These are phyloP conservation scores for Calocybe indica DNA, from an alignment of 768 basidiomycete species.

Conservation along the genomic window DNA sequence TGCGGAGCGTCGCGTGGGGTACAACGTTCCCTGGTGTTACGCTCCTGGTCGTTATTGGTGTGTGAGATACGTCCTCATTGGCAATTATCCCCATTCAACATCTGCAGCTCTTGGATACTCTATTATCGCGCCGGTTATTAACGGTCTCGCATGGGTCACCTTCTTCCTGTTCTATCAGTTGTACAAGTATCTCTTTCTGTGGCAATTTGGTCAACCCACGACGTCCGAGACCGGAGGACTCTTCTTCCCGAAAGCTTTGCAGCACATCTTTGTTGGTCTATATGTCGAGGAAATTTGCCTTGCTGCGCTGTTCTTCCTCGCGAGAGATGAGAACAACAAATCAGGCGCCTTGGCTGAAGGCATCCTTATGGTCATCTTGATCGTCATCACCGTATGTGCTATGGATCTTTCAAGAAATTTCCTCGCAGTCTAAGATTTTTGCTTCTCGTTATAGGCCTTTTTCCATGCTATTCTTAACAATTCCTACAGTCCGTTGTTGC, in stretches of 20 bases:
- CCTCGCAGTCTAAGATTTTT: neutral
- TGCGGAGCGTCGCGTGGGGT: constrained; percentile 70
- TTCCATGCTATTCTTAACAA: constrained; percentile 70
- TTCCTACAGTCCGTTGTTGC: constrained; percentile 75
- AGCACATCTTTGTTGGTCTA: constrained; percentile 89
- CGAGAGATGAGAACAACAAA: constrained; percentile 44
- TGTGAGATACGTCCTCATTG: constrained; percentile 17
- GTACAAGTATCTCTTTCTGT: constrained; percentile 86
- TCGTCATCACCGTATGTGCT: constrained; percentile 67
- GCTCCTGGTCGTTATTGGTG: constrained; percentile 78
- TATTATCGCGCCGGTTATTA: constrained; percentile 90
- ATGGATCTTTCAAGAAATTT: too few species aligned
- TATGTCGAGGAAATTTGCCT: constrained; percentile 68
- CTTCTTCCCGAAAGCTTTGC: constrained; percentile 93
- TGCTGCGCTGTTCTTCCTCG: constrained; percentile 64
- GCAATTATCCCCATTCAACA: neutral
- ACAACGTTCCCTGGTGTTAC: constrained; percentile 67
- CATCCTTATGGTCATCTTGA: constrained; percentile 79
- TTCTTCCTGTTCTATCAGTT: constrained; percentile 82
- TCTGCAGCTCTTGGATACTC: constrained; percentile 67
- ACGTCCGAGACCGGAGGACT: constrained; percentile 81
- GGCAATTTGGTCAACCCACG: constrained; percentile 65
- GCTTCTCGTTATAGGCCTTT: constrained; percentile 38
- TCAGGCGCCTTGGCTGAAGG: constrained; percentile 68
- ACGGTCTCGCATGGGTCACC: constrained; percentile 75